phyloP scores from a whole-genome alignment of 306 rosid genomes.

The Vigna unguiculata region DNA sequence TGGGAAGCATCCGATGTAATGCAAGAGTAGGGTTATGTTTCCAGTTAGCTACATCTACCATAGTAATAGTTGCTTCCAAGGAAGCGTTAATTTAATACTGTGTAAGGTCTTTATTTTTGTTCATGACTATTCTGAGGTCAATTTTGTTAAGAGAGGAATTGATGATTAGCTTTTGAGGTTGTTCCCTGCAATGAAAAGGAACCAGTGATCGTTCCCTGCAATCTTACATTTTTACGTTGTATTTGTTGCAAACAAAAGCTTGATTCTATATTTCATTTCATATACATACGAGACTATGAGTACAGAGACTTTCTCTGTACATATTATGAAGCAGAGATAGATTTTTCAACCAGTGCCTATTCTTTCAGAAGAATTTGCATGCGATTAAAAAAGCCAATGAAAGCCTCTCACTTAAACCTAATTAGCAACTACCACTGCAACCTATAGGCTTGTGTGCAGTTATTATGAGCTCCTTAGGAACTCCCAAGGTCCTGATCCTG shows the following conservation, averaged over 20 bases:
- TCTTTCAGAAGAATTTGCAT: slow-evolving; percentile 39
- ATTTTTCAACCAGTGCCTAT: slow-evolving; percentile 39
- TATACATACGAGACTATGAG: neutral
- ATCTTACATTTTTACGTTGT: slow-evolving; percentile 12
- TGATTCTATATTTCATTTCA: slow-evolving; percentile 40
- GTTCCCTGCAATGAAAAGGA: no score
- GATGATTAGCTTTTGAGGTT: slow-evolving; percentile 30
- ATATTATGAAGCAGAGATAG: slow-evolving; percentile 34
- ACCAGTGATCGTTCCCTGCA: slow-evolving; percentile 1
- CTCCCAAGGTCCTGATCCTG: slow-evolving; percentile 95
- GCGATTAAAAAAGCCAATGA: neutral
- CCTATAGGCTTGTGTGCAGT: slow-evolving; percentile 27
- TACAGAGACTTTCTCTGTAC: slow-evolving; percentile 9
- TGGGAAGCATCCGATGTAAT: slow-evolving; percentile 74
- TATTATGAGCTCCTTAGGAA: slow-evolving; percentile 60
- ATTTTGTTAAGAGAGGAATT: slow-evolving; percentile 40
- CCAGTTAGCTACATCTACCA: neutral
- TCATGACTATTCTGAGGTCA: slow-evolving; percentile 38
- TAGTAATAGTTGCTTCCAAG: slow-evolving; percentile 34
- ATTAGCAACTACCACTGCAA: slow-evolving; percentile 16
- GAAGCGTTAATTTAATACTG: slow-evolving; percentile 37
- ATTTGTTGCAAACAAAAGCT: slow-evolving; percentile 29
- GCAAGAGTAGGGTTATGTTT: neutral
- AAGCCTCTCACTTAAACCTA: neutral
- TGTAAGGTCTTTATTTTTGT: slow-evolving; percentile 34